phyloP scores from a whole-genome alignment of 345 rosid species.

The Gossypium bickii region DNA sequence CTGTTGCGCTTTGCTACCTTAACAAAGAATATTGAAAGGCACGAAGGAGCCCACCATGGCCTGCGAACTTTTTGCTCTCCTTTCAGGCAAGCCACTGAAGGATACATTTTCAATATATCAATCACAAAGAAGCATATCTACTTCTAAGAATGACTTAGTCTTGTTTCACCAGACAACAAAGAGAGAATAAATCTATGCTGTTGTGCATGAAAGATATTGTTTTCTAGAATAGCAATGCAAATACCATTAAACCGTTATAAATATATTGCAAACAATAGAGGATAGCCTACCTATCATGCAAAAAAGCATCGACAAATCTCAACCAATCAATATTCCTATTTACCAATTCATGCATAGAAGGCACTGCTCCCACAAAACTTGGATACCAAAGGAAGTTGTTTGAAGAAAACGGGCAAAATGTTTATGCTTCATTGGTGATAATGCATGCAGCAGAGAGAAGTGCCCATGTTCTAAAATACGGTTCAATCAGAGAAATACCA shows the following conservation, averaged over 20 bases:
- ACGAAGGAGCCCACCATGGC: constrained; percentile 99
- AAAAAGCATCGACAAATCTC: background rate
- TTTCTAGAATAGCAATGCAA: background rate
- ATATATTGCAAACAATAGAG: background rate
- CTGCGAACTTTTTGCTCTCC: constrained; percentile 91
- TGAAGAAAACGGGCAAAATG: background rate
- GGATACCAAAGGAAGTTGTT: background rate
- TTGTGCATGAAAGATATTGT: background rate
- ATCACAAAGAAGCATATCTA: background rate
- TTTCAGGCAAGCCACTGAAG: constrained; percentile 87
- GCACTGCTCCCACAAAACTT: background rate
- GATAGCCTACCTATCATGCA: background rate
- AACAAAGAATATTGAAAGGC: constrained; percentile 71
- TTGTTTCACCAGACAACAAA: background rate
- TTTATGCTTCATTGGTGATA: background rate
- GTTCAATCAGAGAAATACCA: background rate
- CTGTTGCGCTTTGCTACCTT: constrained; percentile 90
- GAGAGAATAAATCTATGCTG: no score
- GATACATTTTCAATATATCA: constrained; percentile 9
- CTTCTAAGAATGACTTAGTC: background rate
- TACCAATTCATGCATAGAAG: background rate
- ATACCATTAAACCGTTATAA: constrained; percentile 1
- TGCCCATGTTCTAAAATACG: background rate
- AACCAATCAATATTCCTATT: background rate
- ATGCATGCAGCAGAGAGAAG: background rate